phyloP scores from a whole-genome alignment of 768 basidiomycete species.

The Lactarius evosmus region DNA sequence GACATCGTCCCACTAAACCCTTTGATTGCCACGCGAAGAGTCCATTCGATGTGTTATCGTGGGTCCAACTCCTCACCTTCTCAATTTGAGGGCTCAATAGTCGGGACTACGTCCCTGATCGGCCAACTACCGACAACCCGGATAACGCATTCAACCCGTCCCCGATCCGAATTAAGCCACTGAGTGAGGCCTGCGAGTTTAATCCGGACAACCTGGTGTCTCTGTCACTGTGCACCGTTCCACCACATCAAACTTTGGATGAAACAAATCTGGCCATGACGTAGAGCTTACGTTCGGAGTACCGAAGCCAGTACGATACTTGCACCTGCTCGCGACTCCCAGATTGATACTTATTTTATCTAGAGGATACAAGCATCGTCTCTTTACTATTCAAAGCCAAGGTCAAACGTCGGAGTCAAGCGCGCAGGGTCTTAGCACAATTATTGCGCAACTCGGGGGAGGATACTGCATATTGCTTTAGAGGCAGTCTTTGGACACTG shows the following conservation, averaged over 20 bases:
- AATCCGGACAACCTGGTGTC: neutral
- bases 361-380: too few species aligned
- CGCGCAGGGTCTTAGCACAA: neutral
- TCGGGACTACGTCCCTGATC: neutral
- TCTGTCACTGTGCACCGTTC: neutral
- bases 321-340: too few species aligned
- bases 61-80: neutral
- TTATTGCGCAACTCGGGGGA: neutral
- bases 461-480: neutral
- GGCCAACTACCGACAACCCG: neutral
- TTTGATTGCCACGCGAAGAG: too few species aligned
- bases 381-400: too few species aligned
- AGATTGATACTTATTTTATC: too few species aligned
- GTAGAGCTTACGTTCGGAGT: neutral
- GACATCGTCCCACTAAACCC: too few species aligned
- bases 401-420: neutral
- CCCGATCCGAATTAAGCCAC: neutral
- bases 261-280: neutral
- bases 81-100: neutral
- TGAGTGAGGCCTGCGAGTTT: neutral
- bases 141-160: neutral
- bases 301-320: too few species aligned
- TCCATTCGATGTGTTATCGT: neutral
- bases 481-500: neutral
- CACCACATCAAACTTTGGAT: neutral